Evolutionary conservation across 371 early-diverging fungal species (phyloP).

Genomic region (Mucor saturninus): DNA sequence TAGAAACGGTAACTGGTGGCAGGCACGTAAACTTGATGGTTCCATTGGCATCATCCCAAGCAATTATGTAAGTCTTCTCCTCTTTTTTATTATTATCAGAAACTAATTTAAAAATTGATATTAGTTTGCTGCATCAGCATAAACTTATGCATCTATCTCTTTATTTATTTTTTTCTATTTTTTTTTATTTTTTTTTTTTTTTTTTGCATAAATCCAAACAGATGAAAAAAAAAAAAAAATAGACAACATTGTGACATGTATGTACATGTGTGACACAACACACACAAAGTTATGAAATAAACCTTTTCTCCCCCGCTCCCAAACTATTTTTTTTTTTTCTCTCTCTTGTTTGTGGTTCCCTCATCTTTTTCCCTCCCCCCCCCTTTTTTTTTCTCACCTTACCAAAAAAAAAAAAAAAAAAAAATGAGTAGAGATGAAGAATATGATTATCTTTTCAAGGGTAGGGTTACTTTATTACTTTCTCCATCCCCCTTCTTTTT

Average conservation of each 20-base stretch:
- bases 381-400: conserved; percentile 9
- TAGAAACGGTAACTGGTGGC: conserved; percentile 93
- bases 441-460: conserved; percentile 96
- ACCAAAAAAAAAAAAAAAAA: not conserved
- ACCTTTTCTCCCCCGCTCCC: not conserved
- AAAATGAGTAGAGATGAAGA: conserved; percentile 91
- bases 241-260: not conserved
- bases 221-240: not conserved
- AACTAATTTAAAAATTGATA: not conserved
- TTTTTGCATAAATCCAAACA: not conserved
- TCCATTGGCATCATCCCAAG: conserved; percentile 85
- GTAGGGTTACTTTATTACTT: conserved; percentile 41
- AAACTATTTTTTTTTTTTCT: not conserved
- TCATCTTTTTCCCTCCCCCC: not conserved
- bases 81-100: not conserved
- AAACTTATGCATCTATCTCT: conserved; percentile 10
- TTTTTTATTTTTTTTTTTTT: conserved; percentile 11
- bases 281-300: not conserved
- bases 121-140: conserved; percentile 13
- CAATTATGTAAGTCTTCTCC: conserved; percentile 69
- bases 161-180: conserved; percentile 15
- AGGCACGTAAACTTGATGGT: conserved; percentile 82
- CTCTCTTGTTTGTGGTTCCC: not conserved
- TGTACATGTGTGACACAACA: not conserved
- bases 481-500: not conserved